Evolutionary conservation across 2,329 filamentous ascomycete species (phyloP).

Genomic region (Colletotrichum sidae): DNA sequence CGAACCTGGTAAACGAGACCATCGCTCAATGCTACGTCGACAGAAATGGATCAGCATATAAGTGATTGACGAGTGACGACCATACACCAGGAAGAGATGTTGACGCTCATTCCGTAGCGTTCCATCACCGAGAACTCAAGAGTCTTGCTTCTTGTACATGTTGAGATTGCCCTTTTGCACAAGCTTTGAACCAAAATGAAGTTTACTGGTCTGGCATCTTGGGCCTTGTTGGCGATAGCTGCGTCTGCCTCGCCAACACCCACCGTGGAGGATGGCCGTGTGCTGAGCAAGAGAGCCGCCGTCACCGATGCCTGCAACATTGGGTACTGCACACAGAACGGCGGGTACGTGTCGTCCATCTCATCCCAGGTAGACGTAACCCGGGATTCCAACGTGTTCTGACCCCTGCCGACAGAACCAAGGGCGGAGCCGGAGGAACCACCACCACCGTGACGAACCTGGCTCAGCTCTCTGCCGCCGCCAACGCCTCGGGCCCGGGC

Average conservation of each 20-base stretch:
- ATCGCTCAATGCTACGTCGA: neutral
- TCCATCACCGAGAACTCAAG: neutral
- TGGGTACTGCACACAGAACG: conserved; percentile 36
- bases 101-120: conserved; percentile 1
- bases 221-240: conserved; percentile 21
- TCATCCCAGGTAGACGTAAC: neutral
- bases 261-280: neutral
- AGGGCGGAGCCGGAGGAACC: conserved; percentile 32
- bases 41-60: neutral
- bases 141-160: neutral
- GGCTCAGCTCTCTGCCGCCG: conserved; percentile 55
- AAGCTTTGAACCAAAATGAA: conserved; percentile 10
- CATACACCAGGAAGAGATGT: neutral
- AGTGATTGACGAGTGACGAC: neutral
- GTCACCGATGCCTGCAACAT: conserved; percentile 36
- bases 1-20: neutral
- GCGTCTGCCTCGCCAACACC: conserved; percentile 26
- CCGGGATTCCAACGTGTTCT: neutral
- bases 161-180: neutral
- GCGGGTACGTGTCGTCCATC: conserved; percentile 23
- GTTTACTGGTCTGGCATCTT: conserved; percentile 11
- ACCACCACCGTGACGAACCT: conserved; percentile 61
- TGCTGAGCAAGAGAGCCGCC: conserved; percentile 30
- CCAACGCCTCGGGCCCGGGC: conserved; percentile 52
- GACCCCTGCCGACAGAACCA: conserved; percentile 16